A percentile compares a stretch with the other conserved stretches of the same genome.
phyloP scores from a whole-genome alignment of 495 filamentous ascomycete genomes.

The Elasticomyces elasticus region DNA sequence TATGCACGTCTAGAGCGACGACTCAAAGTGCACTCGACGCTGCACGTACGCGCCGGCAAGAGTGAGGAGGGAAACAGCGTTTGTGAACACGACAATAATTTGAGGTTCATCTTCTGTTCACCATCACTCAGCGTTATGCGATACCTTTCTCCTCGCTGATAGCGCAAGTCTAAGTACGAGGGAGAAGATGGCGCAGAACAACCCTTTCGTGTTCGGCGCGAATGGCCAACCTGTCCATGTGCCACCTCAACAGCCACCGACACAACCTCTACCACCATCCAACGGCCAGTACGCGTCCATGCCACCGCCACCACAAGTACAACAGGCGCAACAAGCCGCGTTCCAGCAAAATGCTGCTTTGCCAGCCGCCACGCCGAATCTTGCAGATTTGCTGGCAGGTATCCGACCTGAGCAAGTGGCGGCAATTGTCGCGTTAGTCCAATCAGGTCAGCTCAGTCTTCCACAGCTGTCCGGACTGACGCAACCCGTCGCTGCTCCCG shows the following conservation, averaged over 20 bases:
- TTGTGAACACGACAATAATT: neutral
- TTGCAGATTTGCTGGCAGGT: neutral
- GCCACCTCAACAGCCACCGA: neutral
- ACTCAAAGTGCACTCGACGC: too few species aligned
- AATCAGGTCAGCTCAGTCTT: constrained; percentile 10
- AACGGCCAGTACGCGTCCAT: neutral
- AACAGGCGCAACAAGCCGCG: neutral
- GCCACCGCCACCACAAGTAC: neutral
- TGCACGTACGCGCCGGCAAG: neutral
- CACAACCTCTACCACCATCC: neutral
- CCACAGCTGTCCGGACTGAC: neutral
- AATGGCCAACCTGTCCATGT: neutral
- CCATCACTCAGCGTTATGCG: neutral
- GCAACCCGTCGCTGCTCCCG: neutral
- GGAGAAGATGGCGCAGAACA: constrained; percentile 3
- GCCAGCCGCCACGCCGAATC: neutral
- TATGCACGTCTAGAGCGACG: too few species aligned
- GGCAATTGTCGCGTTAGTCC: constrained; percentile 4
- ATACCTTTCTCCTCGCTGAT: neutral
- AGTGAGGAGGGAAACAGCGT: neutral
- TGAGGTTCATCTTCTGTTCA: neutral
- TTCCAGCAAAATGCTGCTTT: constrained; percentile 6
- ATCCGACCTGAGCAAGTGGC: constrained; percentile 16
- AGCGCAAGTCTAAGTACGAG: neutral
- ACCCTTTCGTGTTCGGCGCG: constrained; percentile 1